These are phyloP conservation scores for Aspergillus transmontanensis DNA, from an alignment of 2,329 filamentous ascomycete species.

Conservation along the genomic window DNA sequence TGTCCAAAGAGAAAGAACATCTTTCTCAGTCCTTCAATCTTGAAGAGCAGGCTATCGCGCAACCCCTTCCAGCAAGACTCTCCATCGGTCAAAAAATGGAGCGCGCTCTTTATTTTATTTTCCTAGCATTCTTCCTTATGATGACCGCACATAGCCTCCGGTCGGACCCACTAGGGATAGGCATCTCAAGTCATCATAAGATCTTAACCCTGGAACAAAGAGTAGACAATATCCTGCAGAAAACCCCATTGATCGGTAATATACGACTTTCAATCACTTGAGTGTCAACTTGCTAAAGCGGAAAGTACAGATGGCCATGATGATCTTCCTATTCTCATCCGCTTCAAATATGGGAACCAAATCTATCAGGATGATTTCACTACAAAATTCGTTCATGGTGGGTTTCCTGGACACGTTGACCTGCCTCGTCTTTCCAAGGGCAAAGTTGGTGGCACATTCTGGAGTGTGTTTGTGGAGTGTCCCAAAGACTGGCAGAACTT, in stretches of 20 bases:
- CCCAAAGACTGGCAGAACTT: slow-evolving; percentile 73
- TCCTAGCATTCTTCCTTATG: background rate
- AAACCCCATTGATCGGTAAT: slow-evolving; percentile 53
- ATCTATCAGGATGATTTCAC: slow-evolving; percentile 76
- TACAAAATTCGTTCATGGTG: slow-evolving; percentile 71
- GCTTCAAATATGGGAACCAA: slow-evolving; percentile 69
- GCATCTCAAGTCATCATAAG: slow-evolving; percentile 6
- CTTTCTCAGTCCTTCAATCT: background rate
- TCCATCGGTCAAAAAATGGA: background rate
- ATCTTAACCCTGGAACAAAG: slow-evolving; percentile 36
- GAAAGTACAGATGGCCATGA: slow-evolving; percentile 76
- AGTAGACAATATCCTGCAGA: slow-evolving; percentile 47
- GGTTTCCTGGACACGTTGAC: slow-evolving; percentile 73
- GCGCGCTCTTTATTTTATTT: background rate
- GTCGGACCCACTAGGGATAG: slow-evolving; percentile 9
- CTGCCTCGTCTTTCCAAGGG: slow-evolving; percentile 73
- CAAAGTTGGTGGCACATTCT: slow-evolving; percentile 76
- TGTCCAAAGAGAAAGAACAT: background rate
- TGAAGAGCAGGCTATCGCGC: background rate
- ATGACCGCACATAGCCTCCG: slow-evolving; percentile 2
- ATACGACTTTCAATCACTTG: too few relatives aligned
- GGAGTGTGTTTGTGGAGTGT: slow-evolving; percentile 83
- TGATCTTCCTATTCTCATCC: slow-evolving; percentile 77
- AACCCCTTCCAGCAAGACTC: background rate
- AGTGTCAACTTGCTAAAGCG: background rate